Percentiles rank a stretch among this genome's conserved stretches.
Evolutionary conservation across 2,329 filamentous ascomycete species (phyloP).

Genomic region (Triangularia verruculosa): DNA sequence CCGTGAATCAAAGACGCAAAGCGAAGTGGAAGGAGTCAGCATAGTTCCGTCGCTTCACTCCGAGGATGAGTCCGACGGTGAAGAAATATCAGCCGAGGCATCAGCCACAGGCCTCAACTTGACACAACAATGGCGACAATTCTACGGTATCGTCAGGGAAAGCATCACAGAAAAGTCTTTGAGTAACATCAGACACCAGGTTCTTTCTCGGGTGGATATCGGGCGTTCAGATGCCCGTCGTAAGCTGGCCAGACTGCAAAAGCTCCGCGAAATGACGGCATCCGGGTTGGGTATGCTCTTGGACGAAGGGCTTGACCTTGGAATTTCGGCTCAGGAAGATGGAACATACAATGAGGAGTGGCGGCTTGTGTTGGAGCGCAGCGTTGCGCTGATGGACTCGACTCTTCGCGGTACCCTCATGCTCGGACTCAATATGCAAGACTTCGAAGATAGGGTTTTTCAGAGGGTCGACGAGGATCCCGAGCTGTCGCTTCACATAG

Average conservation of each 20-base stretch:
- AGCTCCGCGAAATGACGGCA: slow-evolving; percentile 75
- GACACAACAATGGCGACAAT: slow-evolving; percentile 59
- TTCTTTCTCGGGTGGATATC: slow-evolving; percentile 75
- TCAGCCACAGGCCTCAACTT: slow-evolving; percentile 32
- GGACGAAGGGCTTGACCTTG: slow-evolving; percentile 75
- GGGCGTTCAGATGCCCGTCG: slow-evolving; percentile 70
- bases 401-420: slow-evolving; percentile 70
- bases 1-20: background rate
- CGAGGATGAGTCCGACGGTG: background rate
- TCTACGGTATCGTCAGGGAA: slow-evolving; percentile 77
- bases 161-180: slow-evolving; percentile 72
- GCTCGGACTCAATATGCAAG: slow-evolving; percentile 58
- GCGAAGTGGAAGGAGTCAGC: slow-evolving; percentile 4
- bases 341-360: slow-evolving; percentile 44
- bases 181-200: slow-evolving; percentile 64
- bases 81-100: background rate
- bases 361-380: slow-evolving; percentile 74
- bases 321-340: slow-evolving; percentile 54
- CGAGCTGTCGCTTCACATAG: slow-evolving; percentile 52
- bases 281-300: slow-evolving; percentile 84
- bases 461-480: slow-evolving; percentile 57
- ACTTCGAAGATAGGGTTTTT: slow-evolving; percentile 66
- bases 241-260: slow-evolving; percentile 70
- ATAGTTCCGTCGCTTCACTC: slow-evolving; percentile 22
- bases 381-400: slow-evolving; percentile 81